phyloP scores from a whole-genome alignment of 1,139 yeast species.

The Casaregolazyma suthepensis region DNA sequence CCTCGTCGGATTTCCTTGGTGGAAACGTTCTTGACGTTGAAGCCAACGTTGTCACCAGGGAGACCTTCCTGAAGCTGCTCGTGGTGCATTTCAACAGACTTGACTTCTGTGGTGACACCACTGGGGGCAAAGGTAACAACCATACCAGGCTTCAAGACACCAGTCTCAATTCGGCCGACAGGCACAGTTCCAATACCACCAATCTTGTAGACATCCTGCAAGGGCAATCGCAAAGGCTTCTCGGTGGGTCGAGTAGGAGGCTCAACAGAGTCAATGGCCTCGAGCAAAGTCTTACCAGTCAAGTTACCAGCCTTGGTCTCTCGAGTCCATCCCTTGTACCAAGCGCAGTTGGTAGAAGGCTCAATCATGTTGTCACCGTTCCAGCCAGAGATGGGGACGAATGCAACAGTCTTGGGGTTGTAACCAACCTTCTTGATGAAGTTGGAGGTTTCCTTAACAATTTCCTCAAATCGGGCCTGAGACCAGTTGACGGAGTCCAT shows the following conservation, averaged over 20 bases:
- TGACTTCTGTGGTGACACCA: slow-evolving; percentile 89
- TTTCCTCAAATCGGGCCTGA: slow-evolving; percentile 74
- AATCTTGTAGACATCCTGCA: slow-evolving; percentile 89
- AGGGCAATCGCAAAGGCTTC: slow-evolving; percentile 87
- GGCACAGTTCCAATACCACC: slow-evolving; percentile 95
- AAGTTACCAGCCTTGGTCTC: slow-evolving; percentile 70
- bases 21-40: slow-evolving; percentile 93
- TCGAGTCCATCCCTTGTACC: slow-evolving; percentile 91
- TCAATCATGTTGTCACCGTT: slow-evolving; percentile 94
- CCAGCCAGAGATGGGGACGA: slow-evolving; percentile 92
- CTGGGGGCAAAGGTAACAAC: slow-evolving; percentile 87
- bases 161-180: slow-evolving; percentile 92
- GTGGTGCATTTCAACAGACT: slow-evolving; percentile 94
- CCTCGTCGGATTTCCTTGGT: slow-evolving; percentile 93
- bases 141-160: slow-evolving; percentile 89
- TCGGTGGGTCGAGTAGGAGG: slow-evolving; percentile 82
- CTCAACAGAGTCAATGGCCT: slow-evolving; percentile 82
- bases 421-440: slow-evolving; percentile 90
- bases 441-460: slow-evolving; percentile 76
- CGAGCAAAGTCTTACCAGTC: slow-evolving; percentile 82
- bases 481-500: slow-evolving; percentile 90
- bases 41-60: slow-evolving; percentile 94
- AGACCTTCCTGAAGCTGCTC: slow-evolving; percentile 78
- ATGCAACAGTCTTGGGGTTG: slow-evolving; percentile 89
- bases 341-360: slow-evolving; percentile 72